Conservation (phyloP, 108 stramenopile species). For the Fragilariopsis cylindrus region DNA sequence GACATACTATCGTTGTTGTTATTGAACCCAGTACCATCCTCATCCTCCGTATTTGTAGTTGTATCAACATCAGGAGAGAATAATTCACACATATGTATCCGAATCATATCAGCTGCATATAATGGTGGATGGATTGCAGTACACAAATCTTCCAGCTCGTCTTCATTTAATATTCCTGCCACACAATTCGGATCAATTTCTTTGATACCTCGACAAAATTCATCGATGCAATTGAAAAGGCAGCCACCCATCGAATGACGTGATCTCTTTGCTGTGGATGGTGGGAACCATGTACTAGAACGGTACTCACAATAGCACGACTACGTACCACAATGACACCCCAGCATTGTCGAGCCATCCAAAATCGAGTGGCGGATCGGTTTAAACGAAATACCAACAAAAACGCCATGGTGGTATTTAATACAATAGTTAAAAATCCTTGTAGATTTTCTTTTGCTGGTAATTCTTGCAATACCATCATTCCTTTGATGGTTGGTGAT, state of each 20-base stretch:
- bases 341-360: constrained; percentile 41
- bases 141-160: constrained; percentile 18
- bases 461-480: no score
- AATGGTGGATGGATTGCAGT: constrained; percentile 30
- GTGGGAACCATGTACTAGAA: constrained; percentile 31
- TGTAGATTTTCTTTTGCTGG: no score
- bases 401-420: constrained; percentile 42
- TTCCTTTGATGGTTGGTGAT: neutral
- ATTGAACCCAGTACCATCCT: neutral
- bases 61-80: neutral
- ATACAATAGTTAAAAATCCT: constrained; percentile 17
- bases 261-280: constrained; percentile 27
- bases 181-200: constrained; percentile 9
- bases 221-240: constrained; percentile 29
- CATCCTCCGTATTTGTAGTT: neutral
- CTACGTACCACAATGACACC: constrained; percentile 28
- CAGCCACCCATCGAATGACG: constrained; percentile 41
- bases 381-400: constrained; percentile 54
- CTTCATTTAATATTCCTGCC: constrained; percentile 23
- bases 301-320: constrained; percentile 19
- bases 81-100: constrained; percentile 18
- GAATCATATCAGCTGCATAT: constrained; percentile 26
- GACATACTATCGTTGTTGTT: neutral
- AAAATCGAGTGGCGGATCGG: constrained; percentile 43
- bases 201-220: constrained; percentile 26